These are phyloP conservation scores for Talaromyces islandicus DNA, from an alignment of 2,329 filamentous ascomycete genomes.

Conservation along the genomic window DNA sequence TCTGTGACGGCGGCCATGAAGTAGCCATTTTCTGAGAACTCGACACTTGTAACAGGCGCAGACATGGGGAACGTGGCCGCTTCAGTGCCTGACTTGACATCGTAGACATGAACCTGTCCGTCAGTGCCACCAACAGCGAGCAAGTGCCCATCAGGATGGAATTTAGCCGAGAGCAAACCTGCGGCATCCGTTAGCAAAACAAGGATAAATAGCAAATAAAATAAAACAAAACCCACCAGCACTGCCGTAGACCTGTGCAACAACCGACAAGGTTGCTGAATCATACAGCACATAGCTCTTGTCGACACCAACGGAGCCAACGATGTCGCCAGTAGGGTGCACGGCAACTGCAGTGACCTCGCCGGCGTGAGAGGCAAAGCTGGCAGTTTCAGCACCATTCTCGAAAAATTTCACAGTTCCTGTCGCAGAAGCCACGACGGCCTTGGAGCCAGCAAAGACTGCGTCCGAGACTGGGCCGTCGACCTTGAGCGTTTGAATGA, in stretches of 20 bases:
- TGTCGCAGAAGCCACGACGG: constrained; percentile 67
- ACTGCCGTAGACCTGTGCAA: constrained; percentile 74
- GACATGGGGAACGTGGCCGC: constrained; percentile 65
- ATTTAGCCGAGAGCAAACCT: constrained; percentile 72
- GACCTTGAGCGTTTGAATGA: constrained; percentile 61
- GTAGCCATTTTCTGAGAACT: constrained; percentile 94
- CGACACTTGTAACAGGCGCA: constrained; percentile 66
- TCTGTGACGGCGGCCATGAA: constrained; percentile 84
- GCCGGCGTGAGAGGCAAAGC: constrained; percentile 76
- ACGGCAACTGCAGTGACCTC: constrained; percentile 69
- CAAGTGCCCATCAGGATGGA: constrained; percentile 96
- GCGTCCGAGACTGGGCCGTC: constrained; percentile 63
- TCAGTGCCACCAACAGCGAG: constrained; percentile 75
- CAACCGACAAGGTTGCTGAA: constrained; percentile 57
- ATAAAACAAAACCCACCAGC: constrained; percentile 53
- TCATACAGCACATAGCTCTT: constrained; percentile 94
- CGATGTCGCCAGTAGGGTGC: constrained; percentile 74
- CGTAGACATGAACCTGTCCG: constrained; percentile 81
- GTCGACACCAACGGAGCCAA: constrained; percentile 83
- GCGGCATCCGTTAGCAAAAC: constrained; percentile 16
- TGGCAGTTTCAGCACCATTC: constrained; percentile 60
- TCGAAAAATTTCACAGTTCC: constrained; percentile 78
- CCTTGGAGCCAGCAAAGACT: constrained; percentile 55
- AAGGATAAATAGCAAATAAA: background rate
- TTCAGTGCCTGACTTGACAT: constrained; percentile 71